Base-by-base conservation (phyloP, 2,329 filamentous ascomycete genomes). In the Keithomyces neogunnii region DNA sequence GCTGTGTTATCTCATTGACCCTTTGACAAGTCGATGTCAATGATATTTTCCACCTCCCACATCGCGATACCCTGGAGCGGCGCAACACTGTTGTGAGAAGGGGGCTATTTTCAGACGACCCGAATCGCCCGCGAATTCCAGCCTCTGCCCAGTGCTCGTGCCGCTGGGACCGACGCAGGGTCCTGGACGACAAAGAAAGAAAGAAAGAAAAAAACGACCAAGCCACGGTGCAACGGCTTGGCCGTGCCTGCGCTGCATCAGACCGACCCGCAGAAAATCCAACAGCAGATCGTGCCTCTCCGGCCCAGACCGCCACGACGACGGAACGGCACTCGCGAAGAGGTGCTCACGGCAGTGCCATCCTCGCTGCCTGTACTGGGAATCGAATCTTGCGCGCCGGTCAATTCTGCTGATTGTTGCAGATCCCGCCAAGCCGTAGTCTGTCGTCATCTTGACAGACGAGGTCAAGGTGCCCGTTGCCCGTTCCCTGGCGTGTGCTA, bases 261-360 rank as follows among this genome's bases (percentile, higher is more conserved):
- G 39, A 47, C 32, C 26, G 36, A 49, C 43, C 31, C 36, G 51
- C 47, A 46, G 31, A 44, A 31, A 42, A 46, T 44, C 40, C 35
- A 13, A 47, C 36, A 49, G 5, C 31, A 44, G 4, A 19, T 26
- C 10, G 5, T 29, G 29, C 42, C 13, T 36, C 31, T 42, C 19
- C 39, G 9, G 28, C 13, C 13, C 30, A 47, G 51, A 52, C 36
- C 47, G 47, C 51, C 44, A 31, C 51, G 31, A 38, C 38, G 31
- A 50, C 51, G 36, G 44, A 52, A 47, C 51, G 43, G 47, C 47
- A 44, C 47, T 50, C 38, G 43, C 46, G 26, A 44, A 47, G 51
- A 31, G 31, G 19, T 47, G 30, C 47, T 45, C 33, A 7, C 45
- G n/a, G 31, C 35, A 47, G 51, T 45, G 38, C 36, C 38, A 32